A percentile compares a stretch with the other conserved stretches of the same genome.
phyloP scores from a whole-genome alignment of 495 filamentous ascomycete species.

The Polyplosphaeria fusca region DNA sequence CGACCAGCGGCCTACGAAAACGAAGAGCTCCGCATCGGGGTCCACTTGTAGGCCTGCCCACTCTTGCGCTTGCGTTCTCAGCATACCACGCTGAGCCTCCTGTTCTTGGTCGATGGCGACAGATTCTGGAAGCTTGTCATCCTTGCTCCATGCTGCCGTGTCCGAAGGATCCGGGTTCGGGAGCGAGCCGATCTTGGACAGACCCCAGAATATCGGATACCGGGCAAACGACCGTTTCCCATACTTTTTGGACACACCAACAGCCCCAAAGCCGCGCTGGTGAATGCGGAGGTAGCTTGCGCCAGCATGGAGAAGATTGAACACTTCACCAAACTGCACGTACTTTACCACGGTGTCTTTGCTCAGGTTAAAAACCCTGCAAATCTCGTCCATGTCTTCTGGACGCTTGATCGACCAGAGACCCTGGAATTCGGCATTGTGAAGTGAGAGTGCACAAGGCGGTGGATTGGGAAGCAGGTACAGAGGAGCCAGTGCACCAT shows the following conservation, averaged over 20 bases:
- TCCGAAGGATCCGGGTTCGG: conserved; percentile 77
- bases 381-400: conserved; percentile 65
- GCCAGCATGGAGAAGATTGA: conserved; percentile 70
- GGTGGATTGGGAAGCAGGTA: conserved; percentile 64
- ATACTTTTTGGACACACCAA: conserved; percentile 72
- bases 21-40: conserved; percentile 67
- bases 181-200: conserved; percentile 65
- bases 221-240: conserved; percentile 70
- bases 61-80: conserved; percentile 69
- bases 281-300: conserved; percentile 72
- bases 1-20: conserved; percentile 77
- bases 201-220: conserved; percentile 76
- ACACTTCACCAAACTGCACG: conserved; percentile 67
- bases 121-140: conserved; percentile 46
- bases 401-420: conserved; percentile 71
- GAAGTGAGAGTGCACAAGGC: conserved; percentile 58
- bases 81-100: conserved; percentile 55
- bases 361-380: conserved; percentile 64
- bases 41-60: conserved; percentile 69
- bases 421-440: conserved; percentile 73
- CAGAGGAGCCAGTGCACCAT: conserved; percentile 68
- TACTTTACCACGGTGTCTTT: conserved; percentile 53
- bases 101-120: conserved; percentile 56
- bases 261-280: conserved; percentile 71
- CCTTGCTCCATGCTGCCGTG: conserved; percentile 62